Percentiles rank a stretch among this genome's conserved stretches.
These are phyloP conservation scores for Globisporangium spinosum DNA, from an alignment of 352 stramenopile genomes.

Conservation along the genomic window DNA sequence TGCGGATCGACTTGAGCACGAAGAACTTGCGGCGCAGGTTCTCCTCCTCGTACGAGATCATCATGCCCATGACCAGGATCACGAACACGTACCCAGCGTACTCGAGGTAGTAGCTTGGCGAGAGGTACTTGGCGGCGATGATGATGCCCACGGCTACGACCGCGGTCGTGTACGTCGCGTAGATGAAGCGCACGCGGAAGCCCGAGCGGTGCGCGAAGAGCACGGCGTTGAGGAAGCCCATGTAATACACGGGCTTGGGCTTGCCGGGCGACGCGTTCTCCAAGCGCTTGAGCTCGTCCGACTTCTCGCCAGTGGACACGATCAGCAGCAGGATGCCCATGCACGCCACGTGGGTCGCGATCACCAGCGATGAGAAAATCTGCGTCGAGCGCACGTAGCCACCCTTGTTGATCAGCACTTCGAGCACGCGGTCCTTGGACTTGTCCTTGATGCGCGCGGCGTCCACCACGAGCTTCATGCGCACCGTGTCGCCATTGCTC, in stretches of 20 bases:
- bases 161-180: slow-evolving; percentile 71
- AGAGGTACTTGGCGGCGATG: slow-evolving; percentile 50
- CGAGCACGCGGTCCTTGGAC: slow-evolving; percentile 46
- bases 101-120: slow-evolving; percentile 57
- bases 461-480: slow-evolving; percentile 48
- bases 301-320: slow-evolving; percentile 44
- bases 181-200: slow-evolving; percentile 78
- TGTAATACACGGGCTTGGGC: slow-evolving; percentile 77
- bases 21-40: slow-evolving; percentile 74
- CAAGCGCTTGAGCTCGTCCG: slow-evolving; percentile 24
- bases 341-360: slow-evolving; percentile 61
- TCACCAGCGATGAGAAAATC: slow-evolving; percentile 68
- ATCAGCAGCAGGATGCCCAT: slow-evolving; percentile 71
- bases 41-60: slow-evolving; percentile 85
- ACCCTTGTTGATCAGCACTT: slow-evolving; percentile 66
- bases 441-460: slow-evolving; percentile 41
- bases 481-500: slow-evolving; percentile 17
- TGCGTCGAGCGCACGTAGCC: slow-evolving; percentile 80
- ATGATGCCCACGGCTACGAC: slow-evolving; percentile 60
- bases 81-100: slow-evolving; percentile 66
- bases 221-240: slow-evolving; percentile 80
- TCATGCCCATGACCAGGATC: slow-evolving; percentile 76
- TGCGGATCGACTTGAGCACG: slow-evolving; percentile 78
- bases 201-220: slow-evolving; percentile 73
- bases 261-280: slow-evolving; percentile 29